Evolutionary conservation across 345 rosid genomes (phyloP).

Genomic region (Excoecaria agallocha): DNA sequence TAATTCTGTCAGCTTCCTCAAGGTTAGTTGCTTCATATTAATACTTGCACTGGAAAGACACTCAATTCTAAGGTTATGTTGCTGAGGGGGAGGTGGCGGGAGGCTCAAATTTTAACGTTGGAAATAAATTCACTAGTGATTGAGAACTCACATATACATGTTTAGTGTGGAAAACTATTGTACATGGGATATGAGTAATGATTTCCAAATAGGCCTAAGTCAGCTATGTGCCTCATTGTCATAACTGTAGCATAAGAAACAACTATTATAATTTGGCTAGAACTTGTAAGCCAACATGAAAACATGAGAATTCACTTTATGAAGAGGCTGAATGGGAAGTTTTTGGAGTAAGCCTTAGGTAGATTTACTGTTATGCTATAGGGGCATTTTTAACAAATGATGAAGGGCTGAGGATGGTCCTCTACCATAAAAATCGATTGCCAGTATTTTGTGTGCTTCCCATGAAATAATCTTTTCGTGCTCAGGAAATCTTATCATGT

Average conservation of each 20-base stretch:
- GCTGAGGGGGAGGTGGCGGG: not conserved
- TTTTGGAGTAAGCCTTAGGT: too few species aligned
- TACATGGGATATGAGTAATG: too few species aligned
- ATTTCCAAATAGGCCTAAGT: not conserved
- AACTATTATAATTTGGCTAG: not conserved
- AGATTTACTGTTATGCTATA: too few species aligned
- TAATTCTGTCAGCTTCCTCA: not conserved
- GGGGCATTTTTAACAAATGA: too few species aligned
- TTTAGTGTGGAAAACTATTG: too few species aligned
- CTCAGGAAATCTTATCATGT: not conserved
- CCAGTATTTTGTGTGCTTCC: not conserved
- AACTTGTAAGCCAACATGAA: not conserved
- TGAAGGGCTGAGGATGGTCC: too few species aligned
- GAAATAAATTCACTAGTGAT: not conserved
- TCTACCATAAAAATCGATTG: too few species aligned
- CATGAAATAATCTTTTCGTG: not conserved
- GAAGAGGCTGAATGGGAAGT: not conserved
- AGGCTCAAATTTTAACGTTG: not conserved
- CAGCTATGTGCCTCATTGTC: not conserved
- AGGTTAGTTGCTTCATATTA: not conserved
- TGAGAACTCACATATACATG: too few species aligned
- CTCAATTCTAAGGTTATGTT: not conserved
- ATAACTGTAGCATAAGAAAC: not conserved
- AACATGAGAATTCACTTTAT: not conserved
- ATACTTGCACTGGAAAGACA: not conserved